Percentiles rank a stretch among this genome's conserved stretches.
These are phyloP conservation scores for Microsporum canis DNA, from an alignment of 2,329 filamentous ascomycete genomes.

Conservation along the genomic window DNA sequence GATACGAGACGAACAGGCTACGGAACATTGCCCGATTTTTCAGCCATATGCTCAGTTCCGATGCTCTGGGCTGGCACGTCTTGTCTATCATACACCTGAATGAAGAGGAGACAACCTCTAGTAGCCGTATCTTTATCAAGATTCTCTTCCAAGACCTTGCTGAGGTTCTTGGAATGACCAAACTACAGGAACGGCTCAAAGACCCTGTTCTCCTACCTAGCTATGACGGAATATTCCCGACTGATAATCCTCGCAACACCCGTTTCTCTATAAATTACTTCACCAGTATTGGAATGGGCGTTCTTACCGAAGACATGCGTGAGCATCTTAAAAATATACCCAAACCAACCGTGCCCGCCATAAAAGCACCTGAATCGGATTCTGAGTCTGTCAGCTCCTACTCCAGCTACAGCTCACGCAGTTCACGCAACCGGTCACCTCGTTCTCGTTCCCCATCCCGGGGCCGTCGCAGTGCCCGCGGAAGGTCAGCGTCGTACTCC, in stretches of 20 bases:
- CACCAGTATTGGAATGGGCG: conserved; percentile 93
- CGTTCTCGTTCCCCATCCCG: conserved; percentile 37
- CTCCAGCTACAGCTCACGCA: conserved; percentile 68
- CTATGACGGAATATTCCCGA: conserved; percentile 79
- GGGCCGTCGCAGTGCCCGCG: conserved; percentile 14
- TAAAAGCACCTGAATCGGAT: conserved; percentile 50
- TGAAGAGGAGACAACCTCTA: conserved; percentile 93
- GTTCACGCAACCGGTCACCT: conserved; percentile 32
- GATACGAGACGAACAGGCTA: conserved; percentile 88
- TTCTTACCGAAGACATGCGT: conserved; percentile 88
- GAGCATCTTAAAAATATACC: conserved; percentile 81
- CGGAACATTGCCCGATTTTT: conserved; percentile 95
- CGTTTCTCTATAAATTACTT: conserved; percentile 99
- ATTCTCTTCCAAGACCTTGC: conserved; percentile 89
- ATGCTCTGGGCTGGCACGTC: conserved; percentile 87
- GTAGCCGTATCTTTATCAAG: conserved; percentile 96
- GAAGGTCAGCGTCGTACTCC: conserved; percentile 10
- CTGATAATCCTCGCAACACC: conserved; percentile 76
- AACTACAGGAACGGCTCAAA: conserved; percentile 61
- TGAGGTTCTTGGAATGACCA: conserved; percentile 74
- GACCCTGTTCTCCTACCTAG: conserved; percentile 68
- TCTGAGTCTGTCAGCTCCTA: conserved; percentile 55
- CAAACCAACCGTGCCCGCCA: conserved; percentile 64
- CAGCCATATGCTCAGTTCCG: conserved; percentile 75
- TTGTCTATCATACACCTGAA: conserved; percentile 77